Evolutionary conservation across 179 eudicot species (phyloP).

Genomic region (Sideroxylon spinosum): DNA sequence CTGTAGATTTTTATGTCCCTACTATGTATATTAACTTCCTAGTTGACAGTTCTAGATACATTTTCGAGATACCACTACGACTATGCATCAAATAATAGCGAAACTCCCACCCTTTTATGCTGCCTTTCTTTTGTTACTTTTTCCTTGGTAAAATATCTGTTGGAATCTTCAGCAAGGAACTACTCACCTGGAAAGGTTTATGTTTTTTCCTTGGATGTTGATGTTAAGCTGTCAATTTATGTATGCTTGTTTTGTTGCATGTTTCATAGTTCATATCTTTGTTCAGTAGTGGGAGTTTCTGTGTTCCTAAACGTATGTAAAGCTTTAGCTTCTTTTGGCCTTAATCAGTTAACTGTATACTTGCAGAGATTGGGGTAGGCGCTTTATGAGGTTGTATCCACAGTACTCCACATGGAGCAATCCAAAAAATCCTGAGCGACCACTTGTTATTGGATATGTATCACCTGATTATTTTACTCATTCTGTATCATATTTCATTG

Average conservation of each 20-base stretch:
- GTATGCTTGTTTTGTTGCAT: neutral
- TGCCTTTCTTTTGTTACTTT: neutral
- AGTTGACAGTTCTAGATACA: neutral
- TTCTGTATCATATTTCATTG: constrained; percentile 94
- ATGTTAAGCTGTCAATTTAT: neutral
- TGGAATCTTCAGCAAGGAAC: neutral
- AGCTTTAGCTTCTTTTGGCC: constrained; percentile 11
- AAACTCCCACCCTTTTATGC: neutral
- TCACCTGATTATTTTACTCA: constrained; percentile 99
- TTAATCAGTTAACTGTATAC: constrained; percentile 19
- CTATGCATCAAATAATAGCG: neutral
- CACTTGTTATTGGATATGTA: constrained; percentile 87
- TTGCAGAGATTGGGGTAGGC: constrained; percentile 95
- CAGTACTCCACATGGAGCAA: constrained; percentile 92
- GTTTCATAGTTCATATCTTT: constrained; percentile 20
- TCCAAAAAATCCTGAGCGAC: constrained; percentile 76
- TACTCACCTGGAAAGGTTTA: neutral
- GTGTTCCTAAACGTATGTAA: neutral
- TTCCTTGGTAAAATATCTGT: neutral
- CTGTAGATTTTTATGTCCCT: neutral
- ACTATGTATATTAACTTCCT: neutral
- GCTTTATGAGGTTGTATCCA: constrained; percentile 79
- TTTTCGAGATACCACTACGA: neutral
- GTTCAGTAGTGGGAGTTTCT: constrained; percentile 33
- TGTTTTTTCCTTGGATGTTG: neutral